A percentile compares a stretch with the other conserved stretches of the same genome.
Evolutionary conservation across 2,329 filamentous ascomycete species (phyloP).

Genomic region (Colletotrichum sp.): DNA sequence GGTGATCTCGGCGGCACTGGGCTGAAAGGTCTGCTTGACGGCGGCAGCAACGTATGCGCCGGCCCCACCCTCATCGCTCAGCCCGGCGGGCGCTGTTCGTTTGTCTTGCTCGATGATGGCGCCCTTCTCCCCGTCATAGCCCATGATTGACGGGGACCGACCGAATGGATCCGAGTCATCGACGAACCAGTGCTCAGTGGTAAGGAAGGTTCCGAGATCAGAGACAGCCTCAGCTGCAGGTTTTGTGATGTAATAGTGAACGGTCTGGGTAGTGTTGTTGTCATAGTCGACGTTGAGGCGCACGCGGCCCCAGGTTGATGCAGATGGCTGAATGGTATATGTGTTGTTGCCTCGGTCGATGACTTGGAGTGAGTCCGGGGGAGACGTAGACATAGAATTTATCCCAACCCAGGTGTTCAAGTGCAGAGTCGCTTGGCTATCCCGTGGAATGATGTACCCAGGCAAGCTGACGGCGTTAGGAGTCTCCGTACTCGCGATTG

Average conservation of each 20-base stretch:
- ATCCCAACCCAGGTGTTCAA: slow-evolving; percentile 45
- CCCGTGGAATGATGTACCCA: slow-evolving; percentile 57
- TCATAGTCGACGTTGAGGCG: slow-evolving; percentile 52
- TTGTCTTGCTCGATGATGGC: slow-evolving; percentile 49
- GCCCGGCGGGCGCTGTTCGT: slow-evolving; percentile 61
- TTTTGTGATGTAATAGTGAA: slow-evolving; percentile 62
- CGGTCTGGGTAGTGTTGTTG: slow-evolving; percentile 51
- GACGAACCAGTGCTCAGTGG: slow-evolving; percentile 56
- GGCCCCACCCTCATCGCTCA: slow-evolving; percentile 64
- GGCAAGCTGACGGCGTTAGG: slow-evolving; percentile 58
- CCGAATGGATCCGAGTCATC: slow-evolving; percentile 57
- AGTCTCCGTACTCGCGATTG: slow-evolving; percentile 44
- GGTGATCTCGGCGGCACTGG: slow-evolving; percentile 49
- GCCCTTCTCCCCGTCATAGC: slow-evolving; percentile 55
- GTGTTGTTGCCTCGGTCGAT: not conserved
- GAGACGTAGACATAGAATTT: slow-evolving; percentile 40
- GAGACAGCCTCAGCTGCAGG: slow-evolving; percentile 44
- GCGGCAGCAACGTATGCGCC: slow-evolving; percentile 59
- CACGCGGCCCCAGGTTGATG: slow-evolving; percentile 52
- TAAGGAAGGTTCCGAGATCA: slow-evolving; percentile 57
- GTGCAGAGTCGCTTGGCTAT: slow-evolving; percentile 48
- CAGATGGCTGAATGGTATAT: slow-evolving; percentile 48
- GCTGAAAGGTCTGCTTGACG: slow-evolving; percentile 59
- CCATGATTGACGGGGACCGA: slow-evolving; percentile 59
- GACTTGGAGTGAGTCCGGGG: slow-evolving; percentile 39